These are phyloP conservation scores for Primulina eburnea DNA, from an alignment of 257 asterid species.

Conservation along the genomic window DNA sequence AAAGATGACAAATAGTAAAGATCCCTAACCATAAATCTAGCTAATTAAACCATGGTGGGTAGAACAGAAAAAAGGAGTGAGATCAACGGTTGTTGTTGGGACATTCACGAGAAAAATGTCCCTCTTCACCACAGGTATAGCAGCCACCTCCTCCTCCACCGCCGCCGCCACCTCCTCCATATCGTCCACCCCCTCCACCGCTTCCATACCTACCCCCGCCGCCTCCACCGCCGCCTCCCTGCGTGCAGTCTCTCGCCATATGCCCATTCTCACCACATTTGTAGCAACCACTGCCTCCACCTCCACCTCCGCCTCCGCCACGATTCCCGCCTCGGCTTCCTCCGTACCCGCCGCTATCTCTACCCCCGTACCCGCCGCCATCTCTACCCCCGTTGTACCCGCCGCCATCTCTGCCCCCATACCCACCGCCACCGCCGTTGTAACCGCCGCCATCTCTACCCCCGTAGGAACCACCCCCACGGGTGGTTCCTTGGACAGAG, in stretches of 20 bases:
- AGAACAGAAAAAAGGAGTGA: too few relatives aligned
- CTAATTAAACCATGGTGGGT: background rate
- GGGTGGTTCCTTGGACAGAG: background rate
- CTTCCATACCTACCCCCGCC: background rate
- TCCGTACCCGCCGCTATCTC: background rate
- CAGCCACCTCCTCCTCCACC: background rate
- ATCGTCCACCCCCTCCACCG: background rate
- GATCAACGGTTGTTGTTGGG: background rate
- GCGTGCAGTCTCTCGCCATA: background rate
- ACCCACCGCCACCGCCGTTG: background rate
- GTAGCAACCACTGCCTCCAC: background rate
- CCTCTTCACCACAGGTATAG: background rate
- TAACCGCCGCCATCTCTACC: background rate
- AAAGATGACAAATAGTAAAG: background rate
- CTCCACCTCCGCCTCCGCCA: background rate
- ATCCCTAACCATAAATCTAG: background rate
- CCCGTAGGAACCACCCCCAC: background rate
- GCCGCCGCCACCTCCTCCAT: background rate
- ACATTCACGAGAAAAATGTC: background rate
- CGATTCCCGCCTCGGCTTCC: background rate
- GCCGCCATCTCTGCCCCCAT: background rate
- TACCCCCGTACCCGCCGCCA: background rate
- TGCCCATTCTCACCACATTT: background rate
- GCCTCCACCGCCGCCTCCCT: background rate
- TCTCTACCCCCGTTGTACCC: background rate